Conservation (phyloP, 31 red algal species). For the Endocladia muricata region DNA sequence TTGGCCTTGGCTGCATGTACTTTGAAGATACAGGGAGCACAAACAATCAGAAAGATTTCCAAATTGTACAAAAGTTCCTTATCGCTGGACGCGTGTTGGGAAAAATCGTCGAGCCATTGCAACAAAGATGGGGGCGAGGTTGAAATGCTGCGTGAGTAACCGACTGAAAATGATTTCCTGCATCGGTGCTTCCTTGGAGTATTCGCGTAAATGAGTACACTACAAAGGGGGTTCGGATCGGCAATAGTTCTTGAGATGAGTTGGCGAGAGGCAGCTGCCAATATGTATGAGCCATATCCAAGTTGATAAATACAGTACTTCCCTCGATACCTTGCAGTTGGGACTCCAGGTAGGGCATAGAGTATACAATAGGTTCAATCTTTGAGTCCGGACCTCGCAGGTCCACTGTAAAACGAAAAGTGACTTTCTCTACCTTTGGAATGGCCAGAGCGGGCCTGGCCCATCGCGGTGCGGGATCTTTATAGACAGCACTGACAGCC, state of each 20-base stretch:
- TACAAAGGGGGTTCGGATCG: constrained; percentile 3
- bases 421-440: background rate
- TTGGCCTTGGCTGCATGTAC: background rate
- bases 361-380: constrained; percentile 7
- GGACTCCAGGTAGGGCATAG: constrained; percentile 27
- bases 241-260: constrained; percentile 12
- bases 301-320: constrained; percentile 3
- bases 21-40: background rate
- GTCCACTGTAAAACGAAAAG: constrained; percentile 20
- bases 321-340: background rate
- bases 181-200: constrained; percentile 22
- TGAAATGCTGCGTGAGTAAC: background rate
- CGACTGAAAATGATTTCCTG: constrained; percentile 24
- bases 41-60: background rate
- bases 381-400: background rate
- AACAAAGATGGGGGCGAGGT: background rate
- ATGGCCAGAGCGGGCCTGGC: constrained; percentile 15
- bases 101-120: constrained; percentile 14
- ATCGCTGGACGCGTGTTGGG: background rate
- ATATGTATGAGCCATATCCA: constrained; percentile 17
- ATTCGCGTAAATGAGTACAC: background rate
- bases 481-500: constrained; percentile 6
- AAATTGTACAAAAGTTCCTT: background rate
- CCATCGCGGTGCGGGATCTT: constrained; percentile 11
- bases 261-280: constrained; percentile 6